Evolutionary conservation across 345 rosid genomes (phyloP), one percentile per base, ranked within the genome.

Genomic region (Gossypium turneri): DNA sequence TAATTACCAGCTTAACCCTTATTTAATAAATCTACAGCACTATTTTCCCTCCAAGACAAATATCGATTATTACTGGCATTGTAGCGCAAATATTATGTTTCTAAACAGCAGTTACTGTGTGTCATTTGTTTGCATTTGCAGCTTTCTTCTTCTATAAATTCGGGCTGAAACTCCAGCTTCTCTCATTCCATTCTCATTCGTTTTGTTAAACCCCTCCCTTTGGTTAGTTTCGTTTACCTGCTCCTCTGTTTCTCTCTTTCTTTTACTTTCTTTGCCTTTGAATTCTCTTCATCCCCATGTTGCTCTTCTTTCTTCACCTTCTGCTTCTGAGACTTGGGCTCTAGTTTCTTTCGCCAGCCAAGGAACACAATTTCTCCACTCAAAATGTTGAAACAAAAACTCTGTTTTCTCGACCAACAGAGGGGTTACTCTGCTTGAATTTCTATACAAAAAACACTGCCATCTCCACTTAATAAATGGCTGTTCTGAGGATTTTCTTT

Each of bases 171-270:
- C 22, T 60, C 43, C 9, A 9, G 44, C 22, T 19, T 70, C 50
- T 27, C 11, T 13, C 75, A 76, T 71, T 70, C 68, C 61, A 60
- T 76, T 76, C 48, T 34, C 48, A 57, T 55, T 45, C 43, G 13
- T 53, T 64, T 52, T 11, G 12, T 67, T 67, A 67, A 66, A 20
- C 53, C 70, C 58, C 34, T 12, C 48, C 29, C 10, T 43, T 17
- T 12, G 41, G 59, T 69, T 76, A 65, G 29, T 50, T 76, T 16
- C 57, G 55, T 48, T 77, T 62, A 77, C 75, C 75, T 77, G 73
- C 22, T 76, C 41, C 45, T 60, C 57, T 70, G 20, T 22, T 77
- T 51, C 72, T 74, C 7, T 64, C 15, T 45, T 29, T 25, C 3
- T 64, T 55, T 24, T 2, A 16, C 57, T 59, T 44, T 43, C 27